A percentile compares a stretch with the other conserved stretches of the same genome.
Conservation (phyloP, 2,329 filamentous ascomycete species). For the Talaromyces rugulosus region DNA sequence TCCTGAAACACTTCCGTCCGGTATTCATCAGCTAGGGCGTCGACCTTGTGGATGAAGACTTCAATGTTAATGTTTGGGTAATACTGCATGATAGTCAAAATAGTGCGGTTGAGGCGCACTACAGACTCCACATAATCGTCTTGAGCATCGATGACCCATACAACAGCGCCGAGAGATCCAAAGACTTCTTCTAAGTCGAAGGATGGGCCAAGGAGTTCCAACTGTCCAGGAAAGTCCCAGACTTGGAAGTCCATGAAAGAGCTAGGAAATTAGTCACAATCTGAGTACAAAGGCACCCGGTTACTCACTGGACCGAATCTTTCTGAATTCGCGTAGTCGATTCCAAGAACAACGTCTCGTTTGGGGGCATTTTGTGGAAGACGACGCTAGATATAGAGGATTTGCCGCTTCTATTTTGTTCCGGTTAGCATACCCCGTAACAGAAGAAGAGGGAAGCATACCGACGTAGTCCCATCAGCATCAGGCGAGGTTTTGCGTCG, state of each 20-base stretch:
- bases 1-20: conserved; percentile 94
- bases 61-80: conserved; percentile 96
- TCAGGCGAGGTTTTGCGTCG: conserved; percentile 71
- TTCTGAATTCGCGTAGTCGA: conserved; percentile 93
- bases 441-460: conserved; percentile 39
- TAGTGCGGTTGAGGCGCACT: conserved; percentile 78
- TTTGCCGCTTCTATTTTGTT: conserved; percentile 74
- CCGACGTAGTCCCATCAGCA: conserved; percentile 96
- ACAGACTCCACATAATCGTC: conserved; percentile 96
- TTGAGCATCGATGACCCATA: conserved; percentile 98
- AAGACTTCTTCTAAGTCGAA: conserved; percentile 95
- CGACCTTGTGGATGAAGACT: conserved; percentile 98
- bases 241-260: conserved; percentile 99
- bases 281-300: background rate
- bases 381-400: conserved; percentile 98
- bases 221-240: conserved; percentile 94
- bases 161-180: conserved; percentile 85
- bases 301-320: conserved; percentile 82
- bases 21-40: conserved; percentile 95
- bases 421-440: conserved; percentile 10
- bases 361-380: conserved; percentile 96
- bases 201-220: conserved; percentile 83
- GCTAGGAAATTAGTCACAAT: conserved; percentile 43
- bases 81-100: conserved; percentile 78
- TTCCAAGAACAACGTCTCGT: conserved; percentile 92